phyloP scores from a whole-genome alignment of 2,329 filamentous ascomycete genomes.

The Pseudogymnoascus sp. region DNA sequence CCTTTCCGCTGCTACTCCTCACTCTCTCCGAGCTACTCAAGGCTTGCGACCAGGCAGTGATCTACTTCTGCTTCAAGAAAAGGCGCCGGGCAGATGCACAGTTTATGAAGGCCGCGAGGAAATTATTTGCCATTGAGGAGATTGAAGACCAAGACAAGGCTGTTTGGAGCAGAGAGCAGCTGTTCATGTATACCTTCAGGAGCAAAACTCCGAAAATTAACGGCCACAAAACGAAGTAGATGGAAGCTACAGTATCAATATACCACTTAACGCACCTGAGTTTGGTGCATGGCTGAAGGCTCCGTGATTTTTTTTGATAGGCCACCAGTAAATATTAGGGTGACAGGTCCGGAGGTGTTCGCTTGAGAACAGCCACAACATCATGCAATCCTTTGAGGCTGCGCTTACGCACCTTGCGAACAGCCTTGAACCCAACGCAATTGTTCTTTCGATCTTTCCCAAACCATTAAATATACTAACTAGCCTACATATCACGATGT shows the following conservation, averaged over 20 bases:
- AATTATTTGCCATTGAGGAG: conserved; percentile 57
- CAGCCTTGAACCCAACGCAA: neutral
- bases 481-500: neutral
- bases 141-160: conserved; percentile 54
- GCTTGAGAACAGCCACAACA: too few relatives aligned
- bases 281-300: conserved; percentile 3
- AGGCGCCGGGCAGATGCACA: conserved; percentile 72
- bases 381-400: neutral
- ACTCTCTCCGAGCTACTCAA: conserved; percentile 70
- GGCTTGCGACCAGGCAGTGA: conserved; percentile 56
- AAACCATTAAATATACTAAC: neutral
- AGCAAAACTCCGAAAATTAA: neutral
- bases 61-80: conserved; percentile 93
- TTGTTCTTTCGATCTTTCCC: neutral
- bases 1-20: conserved; percentile 77
- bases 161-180: conserved; percentile 47
- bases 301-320: conserved; percentile 12
- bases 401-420: neutral
- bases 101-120: conserved; percentile 65
- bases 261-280: neutral
- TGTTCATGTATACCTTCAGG: conserved; percentile 56
- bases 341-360: neutral
- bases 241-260: neutral
- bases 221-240: neutral
- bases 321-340: neutral